phyloP scores from a whole-genome alignment of 495 filamentous ascomycete species.

The Penicillium salamii region DNA sequence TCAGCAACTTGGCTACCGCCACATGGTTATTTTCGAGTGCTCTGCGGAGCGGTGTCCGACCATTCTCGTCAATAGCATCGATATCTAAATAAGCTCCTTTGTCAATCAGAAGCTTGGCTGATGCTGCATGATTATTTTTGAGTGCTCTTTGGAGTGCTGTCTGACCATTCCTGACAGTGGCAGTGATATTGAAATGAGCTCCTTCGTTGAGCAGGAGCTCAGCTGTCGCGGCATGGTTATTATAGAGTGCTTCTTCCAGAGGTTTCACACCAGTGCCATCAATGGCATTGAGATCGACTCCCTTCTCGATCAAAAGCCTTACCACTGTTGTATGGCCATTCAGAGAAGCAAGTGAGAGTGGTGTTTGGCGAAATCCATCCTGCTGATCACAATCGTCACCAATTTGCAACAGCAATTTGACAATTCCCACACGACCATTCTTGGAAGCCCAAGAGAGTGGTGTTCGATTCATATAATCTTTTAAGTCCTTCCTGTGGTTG shows the following conservation, averaged over 20 bases:
- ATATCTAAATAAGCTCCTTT: not conserved
- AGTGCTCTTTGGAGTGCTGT: not conserved
- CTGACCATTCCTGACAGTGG: not conserved
- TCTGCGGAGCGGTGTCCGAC: not conserved
- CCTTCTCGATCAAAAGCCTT: too few species aligned
- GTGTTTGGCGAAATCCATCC: too few species aligned
- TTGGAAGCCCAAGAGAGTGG: constrained; percentile 24
- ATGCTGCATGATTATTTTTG: not conserved
- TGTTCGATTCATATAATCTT: constrained; percentile 9
- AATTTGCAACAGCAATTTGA: constrained; percentile 14
- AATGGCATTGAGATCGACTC: not conserved
- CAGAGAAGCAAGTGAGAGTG: too few species aligned
- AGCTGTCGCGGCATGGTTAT: not conserved
- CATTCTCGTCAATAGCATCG: not conserved
- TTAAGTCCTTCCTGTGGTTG: constrained; percentile 6
- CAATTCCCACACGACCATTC: constrained; percentile 9
- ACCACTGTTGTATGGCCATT: too few species aligned
- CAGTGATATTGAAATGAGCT: not conserved
- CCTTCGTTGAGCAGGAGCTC: not conserved
- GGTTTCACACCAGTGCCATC: not conserved
- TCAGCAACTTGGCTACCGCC: not conserved
- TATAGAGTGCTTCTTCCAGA: not conserved
- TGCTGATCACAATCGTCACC: not conserved
- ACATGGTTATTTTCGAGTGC: not conserved
- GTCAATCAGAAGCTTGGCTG: not conserved